Conservation (phyloP, 1,284 basidiomycete species). For the Ustilago sp. region DNA sequence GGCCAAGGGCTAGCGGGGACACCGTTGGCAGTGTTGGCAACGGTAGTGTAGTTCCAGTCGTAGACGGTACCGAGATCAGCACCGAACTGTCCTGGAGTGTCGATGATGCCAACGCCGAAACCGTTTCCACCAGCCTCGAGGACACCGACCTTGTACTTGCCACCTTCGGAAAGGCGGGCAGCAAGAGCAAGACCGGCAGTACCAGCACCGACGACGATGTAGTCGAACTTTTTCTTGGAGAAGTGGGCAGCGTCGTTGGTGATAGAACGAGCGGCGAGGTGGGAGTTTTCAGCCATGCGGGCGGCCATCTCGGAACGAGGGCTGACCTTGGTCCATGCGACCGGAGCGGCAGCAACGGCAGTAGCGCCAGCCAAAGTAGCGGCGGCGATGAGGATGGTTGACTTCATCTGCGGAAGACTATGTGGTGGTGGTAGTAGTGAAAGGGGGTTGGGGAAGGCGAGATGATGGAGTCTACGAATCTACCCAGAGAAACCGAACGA, state of each 20-base stretch:
- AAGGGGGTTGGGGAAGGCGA: background rate
- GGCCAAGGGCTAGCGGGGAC: constrained; percentile 55
- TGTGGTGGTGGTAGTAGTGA: background rate
- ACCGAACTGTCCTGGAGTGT: constrained; percentile 59
- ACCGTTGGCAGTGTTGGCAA: constrained; percentile 34
- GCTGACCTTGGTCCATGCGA: constrained; percentile 47
- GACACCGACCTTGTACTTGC: constrained; percentile 60
- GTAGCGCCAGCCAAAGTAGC: constrained; percentile 29
- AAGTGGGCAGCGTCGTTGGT: constrained; percentile 38
- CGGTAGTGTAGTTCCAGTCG: constrained; percentile 63
- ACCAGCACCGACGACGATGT: constrained; percentile 72
- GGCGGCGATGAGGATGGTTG: constrained; percentile 41
- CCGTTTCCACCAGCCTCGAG: constrained; percentile 60
- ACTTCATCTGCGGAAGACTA: constrained; percentile 31
- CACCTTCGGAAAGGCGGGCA: constrained; percentile 58
- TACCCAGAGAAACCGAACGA: background rate
- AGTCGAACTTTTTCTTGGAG: constrained; percentile 64
- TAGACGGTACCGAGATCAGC: constrained; percentile 53
- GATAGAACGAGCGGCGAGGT: constrained; percentile 48
- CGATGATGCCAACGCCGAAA: constrained; percentile 54
- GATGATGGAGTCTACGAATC: background rate
- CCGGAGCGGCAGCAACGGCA: constrained; percentile 41
- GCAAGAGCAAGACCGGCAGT: constrained; percentile 72
- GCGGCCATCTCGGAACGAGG: constrained; percentile 47
- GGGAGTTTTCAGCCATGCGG: constrained; percentile 34